Evolutionary conservation across 169 alveolate species (phyloP), one percentile per base, ranked within the genome.

Genomic region (Eimeria maxima): DNA sequence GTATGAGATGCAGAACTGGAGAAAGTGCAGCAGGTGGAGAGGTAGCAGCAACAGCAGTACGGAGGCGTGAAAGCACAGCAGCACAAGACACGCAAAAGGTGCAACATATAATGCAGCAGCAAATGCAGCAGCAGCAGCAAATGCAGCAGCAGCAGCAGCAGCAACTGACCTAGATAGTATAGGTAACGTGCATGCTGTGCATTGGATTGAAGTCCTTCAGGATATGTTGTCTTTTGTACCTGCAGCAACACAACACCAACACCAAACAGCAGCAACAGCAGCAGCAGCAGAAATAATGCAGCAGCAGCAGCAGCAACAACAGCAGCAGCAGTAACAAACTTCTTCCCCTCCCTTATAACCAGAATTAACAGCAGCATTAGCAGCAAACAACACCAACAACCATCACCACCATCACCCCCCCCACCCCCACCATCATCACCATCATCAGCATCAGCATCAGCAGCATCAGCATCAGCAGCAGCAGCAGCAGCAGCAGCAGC

Each of bases 171-270:
- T 60, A 98, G 97, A 94, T 99, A 99, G 98, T 97, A 99, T 42
- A 99, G 97, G 96, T 99, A 98, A 90, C 99, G 97, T 4, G 99
- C 99, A 71, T 98, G 98, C 93, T 99, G 99, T 67, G 99, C 99
- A 89, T 98, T 98, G 13, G 99, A 98, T 13, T 98, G 98, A 76
- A 98, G 97, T 53, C 97, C 97, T 92, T 98, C 99, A 95, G 98
- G 99, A 98, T 98, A 98, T 95, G 97, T 95, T 29, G 98, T 92
- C 87, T 96, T 96, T 44, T 89, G 73, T 24, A 65, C 65, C 96
- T 94, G 90, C 5, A 44, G 27, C n/a, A n/a, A n/a, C n/a, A n/a
- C n/a, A n/a, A n/a, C n/a, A n/a, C n/a, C n/a, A n/a, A n/a, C n/a
- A n/a, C n/a, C 22, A 81, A 57, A 53, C 5, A 47, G 38, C 10